Evolutionary conservation across 1,139 yeast species (phyloP).

Genomic region (Casaregolazyma lundiana): DNA sequence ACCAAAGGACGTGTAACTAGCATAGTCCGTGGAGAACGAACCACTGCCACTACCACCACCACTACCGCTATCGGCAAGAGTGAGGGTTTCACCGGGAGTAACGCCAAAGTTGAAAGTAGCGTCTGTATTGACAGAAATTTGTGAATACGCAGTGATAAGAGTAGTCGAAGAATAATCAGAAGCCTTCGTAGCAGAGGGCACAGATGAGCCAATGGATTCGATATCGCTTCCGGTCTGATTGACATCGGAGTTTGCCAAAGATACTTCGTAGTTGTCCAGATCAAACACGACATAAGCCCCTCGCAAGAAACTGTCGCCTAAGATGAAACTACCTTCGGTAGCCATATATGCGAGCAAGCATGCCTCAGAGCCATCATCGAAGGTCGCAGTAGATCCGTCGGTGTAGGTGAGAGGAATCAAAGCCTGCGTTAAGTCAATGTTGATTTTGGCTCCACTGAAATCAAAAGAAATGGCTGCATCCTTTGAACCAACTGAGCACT

Average conservation of each 20-base stretch:
- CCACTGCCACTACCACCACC: not conserved
- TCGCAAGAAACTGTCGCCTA: constrained; percentile 74
- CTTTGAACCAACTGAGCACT: constrained; percentile 2
- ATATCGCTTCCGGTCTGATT: constrained; percentile 23
- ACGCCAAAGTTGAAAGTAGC: constrained; percentile 12
- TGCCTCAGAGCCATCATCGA: constrained; percentile 22
- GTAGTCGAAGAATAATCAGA: constrained; percentile 22
- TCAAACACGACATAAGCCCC: constrained; percentile 75
- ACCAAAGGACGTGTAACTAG: constrained; percentile 2
- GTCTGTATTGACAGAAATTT: constrained; percentile 1
- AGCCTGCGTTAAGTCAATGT: constrained; percentile 26
- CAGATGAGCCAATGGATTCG: constrained; percentile 22
- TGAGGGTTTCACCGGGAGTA: constrained; percentile 5
- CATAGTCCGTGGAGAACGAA: not conserved
- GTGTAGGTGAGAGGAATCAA: constrained; percentile 20
- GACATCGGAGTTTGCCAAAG: constrained; percentile 55
- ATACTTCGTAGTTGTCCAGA: constrained; percentile 58
- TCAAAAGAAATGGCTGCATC: constrained; percentile 25
- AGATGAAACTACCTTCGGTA: constrained; percentile 27
- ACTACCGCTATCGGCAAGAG: not conserved
- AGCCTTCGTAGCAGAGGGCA: constrained; percentile 30
- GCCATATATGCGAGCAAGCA: constrained; percentile 28
- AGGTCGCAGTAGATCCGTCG: constrained; percentile 18
- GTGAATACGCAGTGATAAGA: constrained; percentile 11
- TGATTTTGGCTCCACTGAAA: constrained; percentile 29